A percentile compares a stretch with the other conserved stretches of the same genome.
phyloP scores from a whole-genome alignment of 1,139 yeast genomes.

The Diutina neorugosa region DNA sequence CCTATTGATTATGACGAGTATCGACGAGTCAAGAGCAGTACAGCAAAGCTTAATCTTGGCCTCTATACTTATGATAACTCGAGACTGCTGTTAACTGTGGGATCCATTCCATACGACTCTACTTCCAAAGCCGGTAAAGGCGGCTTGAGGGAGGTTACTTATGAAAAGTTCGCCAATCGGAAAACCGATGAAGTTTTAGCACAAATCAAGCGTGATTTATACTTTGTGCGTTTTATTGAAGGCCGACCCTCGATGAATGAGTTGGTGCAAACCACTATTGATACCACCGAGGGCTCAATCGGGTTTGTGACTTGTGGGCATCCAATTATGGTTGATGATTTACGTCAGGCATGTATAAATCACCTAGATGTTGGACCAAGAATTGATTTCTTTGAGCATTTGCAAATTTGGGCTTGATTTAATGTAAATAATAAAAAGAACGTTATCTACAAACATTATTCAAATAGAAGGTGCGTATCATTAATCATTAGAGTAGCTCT shows the following conservation, averaged over 20 bases:
- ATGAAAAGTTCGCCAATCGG: not conserved
- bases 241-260: conserved; percentile 33
- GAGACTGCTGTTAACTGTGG: not conserved
- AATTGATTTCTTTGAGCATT: conserved; percentile 9
- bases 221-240: conserved; percentile 20
- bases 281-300: conserved; percentile 25
- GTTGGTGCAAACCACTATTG: conserved; percentile 23
- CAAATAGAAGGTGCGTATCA: not conserved
- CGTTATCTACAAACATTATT: not conserved
- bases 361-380: conserved; percentile 6
- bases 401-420: conserved; percentile 8
- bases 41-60: not conserved
- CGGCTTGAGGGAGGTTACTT: not conserved
- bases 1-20: not conserved
- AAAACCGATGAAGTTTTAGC: not conserved
- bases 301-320: conserved; percentile 38
- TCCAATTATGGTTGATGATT: conserved; percentile 9
- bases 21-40: not conserved
- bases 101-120: not conserved
- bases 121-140: not conserved
- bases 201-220: not conserved
- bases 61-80: not conserved
- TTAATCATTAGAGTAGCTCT: not conserved
- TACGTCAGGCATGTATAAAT: conserved; percentile 7
- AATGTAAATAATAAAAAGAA: not conserved